Evolutionary conservation across 441 rosid genomes (phyloP).

Genomic region (Capsella rubella): DNA sequence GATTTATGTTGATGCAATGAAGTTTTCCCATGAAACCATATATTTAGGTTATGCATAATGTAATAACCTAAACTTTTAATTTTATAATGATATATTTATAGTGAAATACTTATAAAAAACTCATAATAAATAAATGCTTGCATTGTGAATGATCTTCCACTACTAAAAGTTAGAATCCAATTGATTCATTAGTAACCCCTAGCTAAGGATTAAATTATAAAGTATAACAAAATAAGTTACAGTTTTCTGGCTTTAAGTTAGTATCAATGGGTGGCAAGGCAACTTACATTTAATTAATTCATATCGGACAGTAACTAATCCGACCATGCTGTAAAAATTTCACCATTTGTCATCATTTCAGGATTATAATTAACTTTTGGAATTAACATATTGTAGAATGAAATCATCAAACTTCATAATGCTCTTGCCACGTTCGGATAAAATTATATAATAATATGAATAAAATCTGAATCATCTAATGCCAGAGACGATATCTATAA

Average conservation of each 20-base stretch:
- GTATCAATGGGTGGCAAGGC: conserved; percentile 10
- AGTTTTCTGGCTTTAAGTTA: conserved; percentile 17
- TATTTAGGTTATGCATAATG: no score
- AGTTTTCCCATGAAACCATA: no score
- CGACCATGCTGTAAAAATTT: conserved; percentile 18
- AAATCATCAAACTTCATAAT: conserved; percentile 23
- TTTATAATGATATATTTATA: no score
- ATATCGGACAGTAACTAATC: conserved; percentile 16
- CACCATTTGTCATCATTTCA: conserved; percentile 27
- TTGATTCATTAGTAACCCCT: not conserved
- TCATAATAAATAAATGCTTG: no score
- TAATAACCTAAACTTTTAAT: no score
- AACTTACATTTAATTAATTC: conserved; percentile 11
- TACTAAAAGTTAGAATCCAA: conserved; percentile 35
- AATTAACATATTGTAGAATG: not conserved
- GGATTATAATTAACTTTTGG: not conserved
- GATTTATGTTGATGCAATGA: no score
- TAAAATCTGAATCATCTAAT: not conserved
- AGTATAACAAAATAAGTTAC: conserved; percentile 4
- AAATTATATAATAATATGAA: conserved; percentile 1
- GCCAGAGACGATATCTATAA: no score
- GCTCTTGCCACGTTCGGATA: conserved; percentile 10
- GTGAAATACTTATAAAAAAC: no score
- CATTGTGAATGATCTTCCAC: conserved; percentile 24
- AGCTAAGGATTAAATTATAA: not conserved